Percentiles rank a stretch among this genome's conserved stretches.
Evolutionary conservation across 768 basidiomycete genomes (phyloP).

Genomic region (Infundibulicybe gibba): DNA sequence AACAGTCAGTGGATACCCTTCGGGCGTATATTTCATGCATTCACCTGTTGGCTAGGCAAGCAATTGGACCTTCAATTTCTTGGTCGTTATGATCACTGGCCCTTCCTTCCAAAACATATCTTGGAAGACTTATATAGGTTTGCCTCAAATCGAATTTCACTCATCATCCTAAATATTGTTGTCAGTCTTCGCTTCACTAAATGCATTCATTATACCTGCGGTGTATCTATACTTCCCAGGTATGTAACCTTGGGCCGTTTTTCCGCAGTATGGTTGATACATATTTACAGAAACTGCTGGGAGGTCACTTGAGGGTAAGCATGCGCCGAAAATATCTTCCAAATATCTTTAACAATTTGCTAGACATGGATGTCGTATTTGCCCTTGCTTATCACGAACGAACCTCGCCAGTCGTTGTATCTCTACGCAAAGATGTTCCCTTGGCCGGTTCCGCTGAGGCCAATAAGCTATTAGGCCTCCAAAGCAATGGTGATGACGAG

Average conservation of each 20-base stretch:
- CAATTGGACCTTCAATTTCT: constrained; percentile 59
- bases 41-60: constrained; percentile 20
- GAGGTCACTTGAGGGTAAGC: constrained; percentile 47
- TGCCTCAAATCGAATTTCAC: not conserved
- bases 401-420: constrained; percentile 39
- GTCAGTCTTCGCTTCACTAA: constrained; percentile 49
- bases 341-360: not conserved
- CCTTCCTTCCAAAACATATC: constrained; percentile 55
- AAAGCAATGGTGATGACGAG: constrained; percentile 30
- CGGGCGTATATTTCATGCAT: not conserved
- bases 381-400: constrained; percentile 40
- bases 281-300: constrained; percentile 45
- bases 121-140: constrained; percentile 58
- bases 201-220: constrained; percentile 52
- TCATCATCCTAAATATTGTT: not conserved
- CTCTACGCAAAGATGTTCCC: constrained; percentile 40
- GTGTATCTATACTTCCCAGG: constrained; percentile 58
- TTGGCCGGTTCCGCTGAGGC: constrained; percentile 40
- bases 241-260: constrained; percentile 2
- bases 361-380: constrained; percentile 46
- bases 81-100: constrained; percentile 59
- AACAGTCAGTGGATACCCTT: constrained; percentile 32
- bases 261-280: not conserved
- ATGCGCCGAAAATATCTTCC: not conserved
- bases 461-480: constrained; percentile 37